phyloP scores from a whole-genome alignment of 441 rosid genomes.

The Brassica hybrid region DNA sequence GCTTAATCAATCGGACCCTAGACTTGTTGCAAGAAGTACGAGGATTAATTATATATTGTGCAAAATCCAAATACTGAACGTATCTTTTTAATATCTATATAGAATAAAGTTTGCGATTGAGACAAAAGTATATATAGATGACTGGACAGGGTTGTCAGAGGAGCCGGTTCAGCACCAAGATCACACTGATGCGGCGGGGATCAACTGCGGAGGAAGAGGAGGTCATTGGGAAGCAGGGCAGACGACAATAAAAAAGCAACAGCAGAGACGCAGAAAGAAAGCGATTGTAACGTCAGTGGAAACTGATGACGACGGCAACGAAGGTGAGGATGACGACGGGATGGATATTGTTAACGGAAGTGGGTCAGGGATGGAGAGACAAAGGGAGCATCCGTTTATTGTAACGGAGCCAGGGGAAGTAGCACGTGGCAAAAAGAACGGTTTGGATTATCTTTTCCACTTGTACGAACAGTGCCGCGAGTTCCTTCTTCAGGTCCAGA shows the following conservation, averaged over 20 bases:
- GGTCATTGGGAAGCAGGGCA: slow-evolving; percentile 55
- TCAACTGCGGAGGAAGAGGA: slow-evolving; percentile 50
- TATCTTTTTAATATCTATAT: too few species aligned
- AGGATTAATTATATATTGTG: too few species aligned
- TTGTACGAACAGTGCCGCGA: slow-evolving; percentile 96
- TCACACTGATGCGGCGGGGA: slow-evolving; percentile 55
- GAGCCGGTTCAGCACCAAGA: slow-evolving; percentile 80
- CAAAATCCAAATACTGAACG: too few species aligned
- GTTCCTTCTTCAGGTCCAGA: slow-evolving; percentile 88
- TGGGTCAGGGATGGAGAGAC: slow-evolving; percentile 68
- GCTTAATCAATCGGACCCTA: too few species aligned
- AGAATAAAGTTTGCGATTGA: neutral
- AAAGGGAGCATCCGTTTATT: slow-evolving; percentile 95
- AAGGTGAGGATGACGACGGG: slow-evolving; percentile 49
- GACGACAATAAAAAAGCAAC: slow-evolving; percentile 41
- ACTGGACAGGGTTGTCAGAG: slow-evolving; percentile 73
- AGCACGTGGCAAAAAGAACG: slow-evolving; percentile 99
- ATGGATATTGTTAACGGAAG: slow-evolving; percentile 50
- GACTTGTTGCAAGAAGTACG: too few species aligned
- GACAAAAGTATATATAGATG: slow-evolving; percentile 31
- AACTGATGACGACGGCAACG: slow-evolving; percentile 49
- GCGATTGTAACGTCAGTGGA: slow-evolving; percentile 45
- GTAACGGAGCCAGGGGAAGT: slow-evolving; percentile 99
- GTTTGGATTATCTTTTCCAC: slow-evolving; percentile 96
- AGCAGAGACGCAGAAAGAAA: slow-evolving; percentile 58